Evolutionary conservation across 1,284 basidiomycete species (phyloP).

Genomic region (Cerioporus squamosus): DNA sequence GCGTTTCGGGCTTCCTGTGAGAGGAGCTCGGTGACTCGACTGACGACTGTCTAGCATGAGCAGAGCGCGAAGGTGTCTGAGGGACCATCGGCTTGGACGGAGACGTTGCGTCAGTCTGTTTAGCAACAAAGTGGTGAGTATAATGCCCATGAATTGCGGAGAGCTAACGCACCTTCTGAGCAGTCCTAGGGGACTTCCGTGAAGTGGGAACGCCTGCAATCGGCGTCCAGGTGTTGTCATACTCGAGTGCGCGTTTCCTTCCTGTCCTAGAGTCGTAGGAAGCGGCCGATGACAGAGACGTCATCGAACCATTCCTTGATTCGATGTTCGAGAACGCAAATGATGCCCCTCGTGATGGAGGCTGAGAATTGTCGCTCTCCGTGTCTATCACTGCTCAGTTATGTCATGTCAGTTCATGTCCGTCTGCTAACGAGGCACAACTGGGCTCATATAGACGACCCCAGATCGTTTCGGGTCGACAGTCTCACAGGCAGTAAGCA

Average conservation of each 20-base stretch:
- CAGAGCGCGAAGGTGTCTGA: not conserved
- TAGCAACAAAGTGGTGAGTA: not conserved
- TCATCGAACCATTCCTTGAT: conserved; percentile 11
- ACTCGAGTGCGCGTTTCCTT: conserved; percentile 20
- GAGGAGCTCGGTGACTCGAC: conserved; percentile 7
- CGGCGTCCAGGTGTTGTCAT: conserved; percentile 7
- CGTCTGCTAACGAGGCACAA: not conserved
- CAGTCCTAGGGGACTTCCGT: conserved; percentile 3
- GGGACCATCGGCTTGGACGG: conserved; percentile 2
- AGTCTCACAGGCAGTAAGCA: no score
- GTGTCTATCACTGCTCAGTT: conserved; percentile 12
- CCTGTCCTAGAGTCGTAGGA: conserved; percentile 11
- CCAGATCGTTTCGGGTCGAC: no score
- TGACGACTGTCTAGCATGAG: not conserved
- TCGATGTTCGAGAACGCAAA: conserved; percentile 14
- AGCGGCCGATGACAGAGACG: conserved; percentile 12
- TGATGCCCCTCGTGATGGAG: conserved; percentile 9
- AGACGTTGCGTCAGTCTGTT: not conserved
- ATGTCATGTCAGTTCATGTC: not conserved
- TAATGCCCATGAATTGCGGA: not conserved
- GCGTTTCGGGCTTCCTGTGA: conserved; percentile 1
- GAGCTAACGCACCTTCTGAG: not conserved
- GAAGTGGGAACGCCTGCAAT: not conserved
- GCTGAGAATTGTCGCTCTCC: conserved; percentile 15
- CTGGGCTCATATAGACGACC: no score